Conservation (phyloP, 2,329 filamentous ascomycete genomes). For the Clonostachys byssicola region DNA sequence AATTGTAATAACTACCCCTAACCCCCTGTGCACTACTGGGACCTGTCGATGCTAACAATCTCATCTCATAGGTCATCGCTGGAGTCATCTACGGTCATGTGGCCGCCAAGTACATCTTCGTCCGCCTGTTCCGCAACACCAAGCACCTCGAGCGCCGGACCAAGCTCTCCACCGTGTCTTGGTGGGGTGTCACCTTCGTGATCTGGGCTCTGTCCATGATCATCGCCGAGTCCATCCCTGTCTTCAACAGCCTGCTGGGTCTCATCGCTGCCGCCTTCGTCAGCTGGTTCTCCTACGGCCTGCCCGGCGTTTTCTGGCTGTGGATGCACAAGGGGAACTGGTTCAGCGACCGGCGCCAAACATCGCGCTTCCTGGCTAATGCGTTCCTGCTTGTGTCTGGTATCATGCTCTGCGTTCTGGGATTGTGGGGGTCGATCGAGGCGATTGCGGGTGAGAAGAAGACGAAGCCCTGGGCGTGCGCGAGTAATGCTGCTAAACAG, state of each 20-base stretch:
- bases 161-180: constrained; percentile 45
- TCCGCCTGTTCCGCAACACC: constrained; percentile 46
- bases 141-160: constrained; percentile 45
- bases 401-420: constrained; percentile 27
- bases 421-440: constrained; percentile 31
- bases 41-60: constrained; percentile 10
- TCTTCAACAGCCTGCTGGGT: constrained; percentile 62
- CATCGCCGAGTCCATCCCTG: constrained; percentile 65
- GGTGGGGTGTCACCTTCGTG: constrained; percentile 50
- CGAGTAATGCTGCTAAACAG: constrained; percentile 14
- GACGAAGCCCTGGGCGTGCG: constrained; percentile 28
- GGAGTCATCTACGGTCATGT: constrained; percentile 69
- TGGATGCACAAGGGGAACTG: constrained; percentile 38
- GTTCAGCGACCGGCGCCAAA: constrained; percentile 23
- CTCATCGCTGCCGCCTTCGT: constrained; percentile 61
- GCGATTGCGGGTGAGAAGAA: constrained; percentile 20
- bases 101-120: constrained; percentile 62
- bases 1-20: constrained; percentile 22
- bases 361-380: constrained; percentile 22
- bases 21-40: no score
- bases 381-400: constrained; percentile 22
- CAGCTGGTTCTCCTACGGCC: constrained; percentile 60
- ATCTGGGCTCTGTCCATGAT: constrained; percentile 62
- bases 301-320: constrained; percentile 42
- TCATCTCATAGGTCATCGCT: constrained; percentile 35